These are phyloP conservation scores for Craterostigma plantagineum DNA, from an alignment of 257 asterid genomes.

Conservation along the genomic window DNA sequence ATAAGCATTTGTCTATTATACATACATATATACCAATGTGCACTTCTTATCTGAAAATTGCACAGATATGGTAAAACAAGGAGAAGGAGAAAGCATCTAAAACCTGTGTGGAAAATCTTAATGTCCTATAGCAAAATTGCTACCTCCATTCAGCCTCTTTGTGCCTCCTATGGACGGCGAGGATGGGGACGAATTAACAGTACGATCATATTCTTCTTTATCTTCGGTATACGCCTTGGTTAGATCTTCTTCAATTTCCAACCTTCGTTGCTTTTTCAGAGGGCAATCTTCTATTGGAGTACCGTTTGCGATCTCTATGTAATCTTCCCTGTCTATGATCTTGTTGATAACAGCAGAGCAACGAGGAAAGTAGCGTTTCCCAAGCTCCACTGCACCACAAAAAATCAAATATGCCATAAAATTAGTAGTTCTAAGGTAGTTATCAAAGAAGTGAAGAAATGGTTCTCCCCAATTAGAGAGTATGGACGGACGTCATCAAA, in stretches of 20 bases:
- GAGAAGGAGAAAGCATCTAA: too few relatives aligned
- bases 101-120: background rate
- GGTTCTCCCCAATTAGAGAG: too few relatives aligned
- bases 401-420: too few relatives aligned
- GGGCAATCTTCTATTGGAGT: conserved; percentile 36
- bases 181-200: conserved; percentile 30
- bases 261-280: conserved; percentile 43
- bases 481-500: too few relatives aligned
- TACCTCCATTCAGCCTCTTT: conserved; percentile 26
- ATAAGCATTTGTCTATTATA: too few relatives aligned
- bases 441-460: too few relatives aligned
- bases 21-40: too few relatives aligned
- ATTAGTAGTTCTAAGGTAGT: background rate
- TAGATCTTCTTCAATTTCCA: conserved; percentile 64
- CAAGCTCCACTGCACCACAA: conserved; percentile 82
- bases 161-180: conserved; percentile 42
- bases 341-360: conserved; percentile 69
- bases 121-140: conserved; percentile 15
- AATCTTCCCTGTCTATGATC: conserved; percentile 79
- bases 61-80: too few relatives aligned
- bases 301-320: conserved; percentile 55
- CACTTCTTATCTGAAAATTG: too few relatives aligned
- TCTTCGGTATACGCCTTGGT: conserved; percentile 69
- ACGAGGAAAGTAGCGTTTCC: conserved; percentile 91
- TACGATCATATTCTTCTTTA: conserved; percentile 52